Base-by-base conservation (phyloP, 2,329 filamentous ascomycete genomes). In the Anisogramma anomala region DNA sequence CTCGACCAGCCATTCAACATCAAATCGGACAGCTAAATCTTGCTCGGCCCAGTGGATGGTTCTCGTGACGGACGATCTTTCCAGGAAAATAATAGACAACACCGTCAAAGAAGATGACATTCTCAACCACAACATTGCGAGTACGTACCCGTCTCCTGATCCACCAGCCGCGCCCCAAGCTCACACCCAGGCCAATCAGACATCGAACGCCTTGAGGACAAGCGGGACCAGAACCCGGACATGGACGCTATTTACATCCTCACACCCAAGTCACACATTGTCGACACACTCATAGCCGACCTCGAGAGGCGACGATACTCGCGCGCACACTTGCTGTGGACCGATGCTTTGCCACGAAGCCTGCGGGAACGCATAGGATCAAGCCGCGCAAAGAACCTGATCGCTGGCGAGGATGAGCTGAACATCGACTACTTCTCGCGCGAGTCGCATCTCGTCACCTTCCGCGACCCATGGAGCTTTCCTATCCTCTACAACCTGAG, bases 211-310 rank as follows among this genome's bases (percentile, higher is more conserved):
- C 93, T 98, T 64, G 88, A 95, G 67, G 78, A 91, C 48, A 79
- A 78, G 53, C 78, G 91, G 57, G 79, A 82, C 35, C 71, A 74
- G 57, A 94, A 94, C 58, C 79, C 80, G 42, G 82, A 85, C 52
- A 94, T 94, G 78, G 91, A 96, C 62, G 91, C 87, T 53, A 78
- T 98, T 50, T 98, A 96, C 65, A 70, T 98, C 46, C 72, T 98
- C 43, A 83, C 88, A 0, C 84, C 91, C 7, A 75, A 84, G 53
- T 71, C 85, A 6, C 84, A 94, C 59, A 85, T 94, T 48, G 82
- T 96, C 54, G 89, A 96, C 55, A 95, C 88, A 58, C 69, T 98
- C 34, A 78, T 96, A 64, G 86, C 88, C 55, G 91, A 98, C 60
- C 82, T 96, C 48, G 85, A 94, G 55, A 77, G 81, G 53, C 74